Conservation (phyloP, 1,139 yeast genomes). For the Pichia sp. region DNA sequence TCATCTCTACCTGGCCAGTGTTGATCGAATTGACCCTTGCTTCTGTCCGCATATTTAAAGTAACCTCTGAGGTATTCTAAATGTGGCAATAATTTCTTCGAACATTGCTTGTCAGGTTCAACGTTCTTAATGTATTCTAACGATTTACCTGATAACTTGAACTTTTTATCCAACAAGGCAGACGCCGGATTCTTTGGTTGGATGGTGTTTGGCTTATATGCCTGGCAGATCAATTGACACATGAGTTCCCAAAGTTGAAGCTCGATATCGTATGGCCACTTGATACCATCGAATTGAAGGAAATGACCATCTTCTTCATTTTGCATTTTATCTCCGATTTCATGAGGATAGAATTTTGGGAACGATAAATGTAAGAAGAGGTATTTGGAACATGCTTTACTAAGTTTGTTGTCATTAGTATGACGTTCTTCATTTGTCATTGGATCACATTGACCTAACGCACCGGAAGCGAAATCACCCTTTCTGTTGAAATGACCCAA, state of each 20-base stretch:
- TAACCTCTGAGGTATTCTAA: constrained; percentile 29
- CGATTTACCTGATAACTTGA: constrained; percentile 29
- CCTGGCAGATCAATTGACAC: constrained; percentile 34
- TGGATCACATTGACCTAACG: constrained; percentile 63
- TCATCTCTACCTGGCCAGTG: constrained; percentile 2
- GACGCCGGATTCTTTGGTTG: constrained; percentile 19
- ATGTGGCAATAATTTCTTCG: constrained; percentile 32
- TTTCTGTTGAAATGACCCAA: constrained; percentile 47
- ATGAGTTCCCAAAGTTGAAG: constrained; percentile 37
- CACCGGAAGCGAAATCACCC: constrained; percentile 46
- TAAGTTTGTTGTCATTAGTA: constrained; percentile 21
- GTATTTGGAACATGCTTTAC: constrained; percentile 25
- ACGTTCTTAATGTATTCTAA: constrained; percentile 28
- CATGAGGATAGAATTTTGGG: constrained; percentile 57
- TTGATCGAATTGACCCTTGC: not conserved
- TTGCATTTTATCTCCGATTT: constrained; percentile 44
- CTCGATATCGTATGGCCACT: constrained; percentile 35
- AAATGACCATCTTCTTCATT: constrained; percentile 32
- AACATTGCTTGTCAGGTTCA: constrained; percentile 30
- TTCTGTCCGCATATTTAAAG: constrained; percentile 5
- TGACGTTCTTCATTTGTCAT: constrained; percentile 26
- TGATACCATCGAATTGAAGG: constrained; percentile 32
- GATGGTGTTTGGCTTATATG: constrained; percentile 21
- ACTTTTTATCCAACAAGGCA: constrained; percentile 15
- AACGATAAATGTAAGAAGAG: constrained; percentile 63